Conservation (phyloP, 2,329 filamentous ascomycete species). For the Aspergillus nomiae region DNA sequence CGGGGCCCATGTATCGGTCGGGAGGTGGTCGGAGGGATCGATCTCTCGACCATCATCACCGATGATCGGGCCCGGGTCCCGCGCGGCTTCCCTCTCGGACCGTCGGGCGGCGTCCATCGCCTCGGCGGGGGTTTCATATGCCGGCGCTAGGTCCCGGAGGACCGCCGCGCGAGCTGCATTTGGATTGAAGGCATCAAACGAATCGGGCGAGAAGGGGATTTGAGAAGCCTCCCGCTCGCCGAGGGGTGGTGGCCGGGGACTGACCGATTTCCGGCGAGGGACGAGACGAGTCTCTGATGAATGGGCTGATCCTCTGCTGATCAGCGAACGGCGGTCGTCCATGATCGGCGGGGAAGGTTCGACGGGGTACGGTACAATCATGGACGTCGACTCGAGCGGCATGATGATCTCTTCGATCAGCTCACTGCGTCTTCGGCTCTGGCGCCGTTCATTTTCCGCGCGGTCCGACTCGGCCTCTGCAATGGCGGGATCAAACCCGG, state of each 20-base stretch:
- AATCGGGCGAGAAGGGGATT: constrained; percentile 63
- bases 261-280: constrained; percentile 59
- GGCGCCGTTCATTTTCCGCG: constrained; percentile 29
- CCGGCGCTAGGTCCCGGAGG: constrained; percentile 34
- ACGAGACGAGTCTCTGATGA: constrained; percentile 22
- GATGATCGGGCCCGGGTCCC: constrained; percentile 60
- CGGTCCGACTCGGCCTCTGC: constrained; percentile 33
- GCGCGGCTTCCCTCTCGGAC: constrained; percentile 39
- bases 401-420: constrained; percentile 29
- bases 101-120: constrained; percentile 42
- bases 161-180: constrained; percentile 36
- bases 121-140: constrained; percentile 42
- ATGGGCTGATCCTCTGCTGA: constrained; percentile 30
- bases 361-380: constrained; percentile 29
- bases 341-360: constrained; percentile 32
- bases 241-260: constrained; percentile 53
- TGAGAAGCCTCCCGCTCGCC: constrained; percentile 45
- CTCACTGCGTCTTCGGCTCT: constrained; percentile 26
- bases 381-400: constrained; percentile 23
- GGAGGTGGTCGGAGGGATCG: constrained; percentile 67
- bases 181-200: constrained; percentile 62
- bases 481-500: constrained; percentile 41
- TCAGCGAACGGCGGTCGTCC: constrained; percentile 26
- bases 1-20: constrained; percentile 66
- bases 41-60: constrained; percentile 66